A percentile compares a stretch with the other conserved stretches of the same genome.
Conservation (phyloP, 768 basidiomycete genomes). For the Favolaschia claudopus region DNA sequence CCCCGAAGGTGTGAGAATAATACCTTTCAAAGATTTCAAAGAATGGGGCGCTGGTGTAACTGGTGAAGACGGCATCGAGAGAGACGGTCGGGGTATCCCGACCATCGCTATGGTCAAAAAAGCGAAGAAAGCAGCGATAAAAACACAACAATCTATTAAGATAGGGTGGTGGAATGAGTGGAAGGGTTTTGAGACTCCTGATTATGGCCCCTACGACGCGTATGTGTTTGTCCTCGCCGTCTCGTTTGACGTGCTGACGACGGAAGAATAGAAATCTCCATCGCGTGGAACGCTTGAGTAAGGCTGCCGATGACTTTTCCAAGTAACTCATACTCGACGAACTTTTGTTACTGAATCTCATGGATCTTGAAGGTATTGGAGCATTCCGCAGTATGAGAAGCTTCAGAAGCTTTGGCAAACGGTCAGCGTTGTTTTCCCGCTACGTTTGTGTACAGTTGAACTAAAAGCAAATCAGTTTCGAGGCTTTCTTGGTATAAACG, state of each 20-base stretch:
- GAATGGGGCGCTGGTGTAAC: slow-evolving; percentile 38
- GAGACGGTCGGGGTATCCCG: slow-evolving; percentile 15
- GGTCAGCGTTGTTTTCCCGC: too few relatives aligned
- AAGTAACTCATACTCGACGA: not conserved
- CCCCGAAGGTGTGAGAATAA: slow-evolving; percentile 49
- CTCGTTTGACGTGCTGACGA: not conserved
- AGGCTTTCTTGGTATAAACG: too few relatives aligned
- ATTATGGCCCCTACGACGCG: slow-evolving; percentile 6
- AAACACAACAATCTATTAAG: not conserved
- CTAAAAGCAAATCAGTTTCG: too few relatives aligned
- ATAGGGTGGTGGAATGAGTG: slow-evolving; percentile 18
- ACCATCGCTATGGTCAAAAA: slow-evolving; percentile 5
- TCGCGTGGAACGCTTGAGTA: not conserved
- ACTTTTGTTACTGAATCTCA: too few relatives aligned
- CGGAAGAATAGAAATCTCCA: not conserved
- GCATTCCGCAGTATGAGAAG: not conserved
- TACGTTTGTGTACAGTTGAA: too few relatives aligned
- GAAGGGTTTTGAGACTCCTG: not conserved
- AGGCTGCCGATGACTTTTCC: not conserved
- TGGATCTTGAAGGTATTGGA: too few relatives aligned
- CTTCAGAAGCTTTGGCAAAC: too few relatives aligned
- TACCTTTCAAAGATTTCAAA: slow-evolving; percentile 52
- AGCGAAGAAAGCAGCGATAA: not conserved
- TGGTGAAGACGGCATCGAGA: slow-evolving; percentile 1
- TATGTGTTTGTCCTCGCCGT: not conserved